Evolutionary conservation across 306 rosid genomes (phyloP).

Genomic region (Trifolium fragiferum): DNA sequence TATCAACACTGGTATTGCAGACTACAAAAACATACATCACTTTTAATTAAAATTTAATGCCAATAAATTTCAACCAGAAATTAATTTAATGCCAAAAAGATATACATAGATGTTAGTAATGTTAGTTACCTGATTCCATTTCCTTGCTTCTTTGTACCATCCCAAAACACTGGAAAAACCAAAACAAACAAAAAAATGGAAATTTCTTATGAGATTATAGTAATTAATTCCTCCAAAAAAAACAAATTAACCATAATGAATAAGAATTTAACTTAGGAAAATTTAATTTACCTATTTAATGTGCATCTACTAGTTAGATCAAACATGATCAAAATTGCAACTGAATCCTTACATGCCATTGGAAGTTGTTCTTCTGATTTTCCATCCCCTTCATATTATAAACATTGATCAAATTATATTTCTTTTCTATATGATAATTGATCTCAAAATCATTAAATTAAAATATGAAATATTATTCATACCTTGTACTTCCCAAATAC

Average conservation of each 20-base stretch:
- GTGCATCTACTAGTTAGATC: slow-evolving; percentile 97
- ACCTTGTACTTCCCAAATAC: slow-evolving; percentile 98
- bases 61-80: slow-evolving; percentile 11
- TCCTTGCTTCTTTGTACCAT: slow-evolving; percentile 86
- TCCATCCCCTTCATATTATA: slow-evolving; percentile 55
- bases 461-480: not conserved
- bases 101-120: not conserved
- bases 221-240: slow-evolving; percentile 1
- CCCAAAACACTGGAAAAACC: slow-evolving; percentile 61
- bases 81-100: not conserved
- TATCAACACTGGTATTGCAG: slow-evolving; percentile 86
- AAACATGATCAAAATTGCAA: slow-evolving; percentile 90
- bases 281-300: slow-evolving; percentile 60
- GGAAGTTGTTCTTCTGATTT: slow-evolving; percentile 67
- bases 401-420: not conserved
- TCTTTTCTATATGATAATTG: not conserved
- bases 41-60: slow-evolving; percentile 20
- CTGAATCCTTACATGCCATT: slow-evolving; percentile 83
- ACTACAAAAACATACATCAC: slow-evolving; percentile 48
- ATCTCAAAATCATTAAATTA: slow-evolving; percentile 22
- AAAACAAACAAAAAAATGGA: not conserved
- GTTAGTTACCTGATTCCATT: slow-evolving; percentile 86
- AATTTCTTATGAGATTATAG: slow-evolving; percentile 25
- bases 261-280: not conserved
- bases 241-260: not conserved